These are phyloP conservation scores for Lactarius hengduanensis DNA, from an alignment of 768 basidiomycete genomes.

Conservation along the genomic window DNA sequence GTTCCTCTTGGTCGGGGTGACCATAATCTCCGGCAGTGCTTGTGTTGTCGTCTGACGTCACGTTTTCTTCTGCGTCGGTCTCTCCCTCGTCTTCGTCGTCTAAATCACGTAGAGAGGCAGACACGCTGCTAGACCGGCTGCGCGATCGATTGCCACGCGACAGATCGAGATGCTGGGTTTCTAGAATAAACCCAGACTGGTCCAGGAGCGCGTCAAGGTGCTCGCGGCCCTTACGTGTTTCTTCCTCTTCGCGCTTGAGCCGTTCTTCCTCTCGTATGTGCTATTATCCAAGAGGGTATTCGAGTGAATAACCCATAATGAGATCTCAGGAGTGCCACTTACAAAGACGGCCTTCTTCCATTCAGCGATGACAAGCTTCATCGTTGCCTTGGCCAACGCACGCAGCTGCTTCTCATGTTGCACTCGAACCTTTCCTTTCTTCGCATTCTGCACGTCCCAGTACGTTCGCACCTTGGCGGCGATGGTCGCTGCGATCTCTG, in stretches of 20 bases:
- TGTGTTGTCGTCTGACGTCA: constrained; percentile 34
- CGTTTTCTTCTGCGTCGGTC: constrained; percentile 30
- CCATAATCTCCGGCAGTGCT: constrained; percentile 28
- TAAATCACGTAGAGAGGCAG: constrained; percentile 29
- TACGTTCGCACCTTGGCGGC: constrained; percentile 66
- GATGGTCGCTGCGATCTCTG: constrained; percentile 50
- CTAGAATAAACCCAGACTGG: constrained; percentile 83
- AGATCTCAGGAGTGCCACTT: constrained; percentile 35
- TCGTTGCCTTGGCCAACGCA: constrained; percentile 66
- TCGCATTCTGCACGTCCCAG: constrained; percentile 67
- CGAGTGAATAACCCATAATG: constrained; percentile 4
- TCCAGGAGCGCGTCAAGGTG: constrained; percentile 90
- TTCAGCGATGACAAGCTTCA: constrained; percentile 66
- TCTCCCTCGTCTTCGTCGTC: constrained; percentile 19
- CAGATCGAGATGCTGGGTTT: constrained; percentile 77
- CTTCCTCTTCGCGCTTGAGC: constrained; percentile 66
- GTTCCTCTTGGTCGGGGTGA: constrained; percentile 27
- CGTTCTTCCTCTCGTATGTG: constrained; percentile 73
- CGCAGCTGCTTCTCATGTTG: constrained; percentile 68
- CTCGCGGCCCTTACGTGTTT: constrained; percentile 72
- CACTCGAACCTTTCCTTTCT: constrained; percentile 55
- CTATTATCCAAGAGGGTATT: constrained; percentile 37
- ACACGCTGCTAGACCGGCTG: constrained; percentile 55
- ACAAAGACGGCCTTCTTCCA: constrained; percentile 91
- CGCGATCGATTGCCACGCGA: constrained; percentile 47